phyloP scores from a whole-genome alignment of 805 yeast genomes.

The Ogataea saltuana region DNA sequence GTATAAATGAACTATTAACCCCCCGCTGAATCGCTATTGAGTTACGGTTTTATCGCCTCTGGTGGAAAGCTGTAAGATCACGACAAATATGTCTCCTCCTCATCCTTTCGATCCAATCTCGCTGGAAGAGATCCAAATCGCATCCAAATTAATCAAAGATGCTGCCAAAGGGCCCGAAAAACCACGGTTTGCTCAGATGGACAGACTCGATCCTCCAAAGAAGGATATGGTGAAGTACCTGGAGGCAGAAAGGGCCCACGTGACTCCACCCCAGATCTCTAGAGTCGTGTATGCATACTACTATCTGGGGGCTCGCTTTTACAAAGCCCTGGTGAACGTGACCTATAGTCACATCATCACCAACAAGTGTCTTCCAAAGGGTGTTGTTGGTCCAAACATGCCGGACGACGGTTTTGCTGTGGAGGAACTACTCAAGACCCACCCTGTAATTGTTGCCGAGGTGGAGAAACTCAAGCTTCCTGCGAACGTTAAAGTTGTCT shows the following conservation, averaged over 20 bases:
- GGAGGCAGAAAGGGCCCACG: conserved; percentile 62
- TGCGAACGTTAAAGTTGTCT: conserved; percentile 49
- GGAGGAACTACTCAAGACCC: conserved; percentile 51
- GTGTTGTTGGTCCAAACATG: conserved; percentile 70
- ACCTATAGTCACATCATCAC: conserved; percentile 63
- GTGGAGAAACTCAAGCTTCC: conserved; percentile 68
- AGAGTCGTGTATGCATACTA: conserved; percentile 70
- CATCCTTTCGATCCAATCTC: conserved; percentile 41
- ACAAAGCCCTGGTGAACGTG: conserved; percentile 72
- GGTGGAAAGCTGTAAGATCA: not conserved
- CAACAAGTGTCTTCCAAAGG: conserved; percentile 55
- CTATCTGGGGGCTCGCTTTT: conserved; percentile 53
- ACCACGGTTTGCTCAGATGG: conserved; percentile 67
- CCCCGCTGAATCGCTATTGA: not conserved
- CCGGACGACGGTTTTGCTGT: conserved; percentile 60
- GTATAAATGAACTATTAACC: conserved; percentile 1
- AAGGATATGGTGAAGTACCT: conserved; percentile 64
- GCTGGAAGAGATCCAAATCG: conserved; percentile 57
- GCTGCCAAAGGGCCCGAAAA: conserved; percentile 48
- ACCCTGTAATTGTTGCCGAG: conserved; percentile 66
- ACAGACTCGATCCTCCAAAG: conserved; percentile 79
- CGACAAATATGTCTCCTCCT: conserved; percentile 13
- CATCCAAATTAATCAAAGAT: conserved; percentile 62
- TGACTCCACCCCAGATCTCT: conserved; percentile 55
- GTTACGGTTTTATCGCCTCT: no score